Evolutionary conservation across 192 early-diverging fungal species (phyloP).

Genomic region (Mortierella antarctica): DNA sequence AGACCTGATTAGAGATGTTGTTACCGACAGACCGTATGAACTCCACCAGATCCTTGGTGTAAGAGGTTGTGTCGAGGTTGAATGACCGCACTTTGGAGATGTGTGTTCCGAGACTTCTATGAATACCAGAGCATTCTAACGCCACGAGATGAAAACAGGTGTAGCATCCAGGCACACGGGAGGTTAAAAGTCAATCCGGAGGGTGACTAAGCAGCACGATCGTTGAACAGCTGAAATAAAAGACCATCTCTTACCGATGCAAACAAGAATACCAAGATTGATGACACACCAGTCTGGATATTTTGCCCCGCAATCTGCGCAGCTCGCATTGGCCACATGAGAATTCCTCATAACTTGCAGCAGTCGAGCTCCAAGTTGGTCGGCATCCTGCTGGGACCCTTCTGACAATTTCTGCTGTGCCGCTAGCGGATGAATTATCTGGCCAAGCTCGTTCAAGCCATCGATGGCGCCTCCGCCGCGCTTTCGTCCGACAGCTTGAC

Average conservation of each 20-base stretch:
- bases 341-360: constrained; percentile 33
- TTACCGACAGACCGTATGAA: constrained; percentile 71
- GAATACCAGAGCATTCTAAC: constrained; percentile 76
- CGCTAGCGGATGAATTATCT: constrained; percentile 25
- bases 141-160: background rate
- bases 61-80: constrained; percentile 71
- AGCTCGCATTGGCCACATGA: constrained; percentile 59
- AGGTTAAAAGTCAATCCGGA: background rate
- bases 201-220: too few species aligned
- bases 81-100: constrained; percentile 78
- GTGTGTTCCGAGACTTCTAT: constrained; percentile 76
- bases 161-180: too few species aligned
- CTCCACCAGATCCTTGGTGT: constrained; percentile 72
- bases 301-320: constrained; percentile 75
- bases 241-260: constrained; percentile 65
- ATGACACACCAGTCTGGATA: constrained; percentile 78
- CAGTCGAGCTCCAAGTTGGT: constrained; percentile 26
- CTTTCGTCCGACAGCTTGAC: constrained; percentile 46
- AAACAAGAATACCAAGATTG: constrained; percentile 74
- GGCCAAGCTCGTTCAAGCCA: constrained; percentile 41
- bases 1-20: constrained; percentile 69
- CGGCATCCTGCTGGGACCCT: background rate
- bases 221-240: background rate
- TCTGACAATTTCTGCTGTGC: background rate
- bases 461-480: constrained; percentile 35